Base-by-base conservation (phyloP, 2,329 filamentous ascomycete genomes). In the Beauveria varroae region DNA sequence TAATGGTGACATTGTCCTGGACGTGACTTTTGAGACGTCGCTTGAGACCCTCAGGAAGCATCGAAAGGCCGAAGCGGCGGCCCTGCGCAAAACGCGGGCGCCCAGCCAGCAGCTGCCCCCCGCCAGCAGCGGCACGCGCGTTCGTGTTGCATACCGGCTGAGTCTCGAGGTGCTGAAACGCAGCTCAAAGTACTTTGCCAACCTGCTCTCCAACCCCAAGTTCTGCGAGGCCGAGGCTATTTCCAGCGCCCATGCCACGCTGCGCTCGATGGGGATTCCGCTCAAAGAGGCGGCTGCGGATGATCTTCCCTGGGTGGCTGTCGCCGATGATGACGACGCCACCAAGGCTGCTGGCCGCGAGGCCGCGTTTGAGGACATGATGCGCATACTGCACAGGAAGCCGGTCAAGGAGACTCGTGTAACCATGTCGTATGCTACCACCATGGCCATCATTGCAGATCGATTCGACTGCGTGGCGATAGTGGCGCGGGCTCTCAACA, bases 361-460 rank as follows among this genome's bases (percentile, higher is more conserved):
- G 65, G 75, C 76, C 7, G 78, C 84, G n/a, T 84, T 89, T 65
- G 81, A 80, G 54, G 89, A 91, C 69, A 83, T 92, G 66, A 74
- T 92, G 26, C 77, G 81, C 20, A 82, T 89, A 20, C 75, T 91
- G 20, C 89, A 92, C 69, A 79, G 79, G 24, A 74, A 75, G 43
- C 73, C 70, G n/a, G 71, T 71, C n/a, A 75, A 74, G 55, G 72
- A 75, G 1, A 58, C 67, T 5, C 66, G 65, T 26, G 76, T 81
- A 22, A 81, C 81, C 18, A 79, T 90, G 65, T 74, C 82, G 7
- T 88, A 88, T 65, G 77, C 89, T 12, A 83, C 86, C 16, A 88
- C 87, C 1, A 75, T 92, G 46, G 85, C 87, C 46, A 81, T 91
- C 57, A 81, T 90, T 61, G 87, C 88, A 10, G 89, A 92, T 71